phyloP scores from a whole-genome alignment of 1,139 yeast species.

The Eremothecium cymbalariae region DNA sequence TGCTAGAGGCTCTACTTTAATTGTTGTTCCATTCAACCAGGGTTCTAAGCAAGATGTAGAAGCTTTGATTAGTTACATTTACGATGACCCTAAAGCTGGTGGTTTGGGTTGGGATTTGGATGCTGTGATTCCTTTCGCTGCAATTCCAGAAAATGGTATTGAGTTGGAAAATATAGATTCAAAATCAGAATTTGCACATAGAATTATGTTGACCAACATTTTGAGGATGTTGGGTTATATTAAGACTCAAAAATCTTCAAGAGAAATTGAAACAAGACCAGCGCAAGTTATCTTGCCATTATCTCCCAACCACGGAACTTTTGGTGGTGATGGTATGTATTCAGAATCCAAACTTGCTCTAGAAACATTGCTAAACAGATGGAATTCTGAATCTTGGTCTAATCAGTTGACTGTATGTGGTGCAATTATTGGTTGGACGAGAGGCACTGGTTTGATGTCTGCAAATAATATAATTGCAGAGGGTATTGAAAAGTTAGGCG shows the following conservation, averaged over 20 bases:
- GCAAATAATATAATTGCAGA: conserved; percentile 96
- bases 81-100: conserved; percentile 70
- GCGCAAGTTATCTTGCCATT: conserved; percentile 95
- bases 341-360: conserved; percentile 93
- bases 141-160: conserved; percentile 96
- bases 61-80: conserved; percentile 75
- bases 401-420: conserved; percentile 93
- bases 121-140: conserved; percentile 94
- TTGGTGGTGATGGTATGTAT: conserved; percentile 95
- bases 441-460: conserved; percentile 98
- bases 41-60: conserved; percentile 93
- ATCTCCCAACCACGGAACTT: conserved; percentile 98
- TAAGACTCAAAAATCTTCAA: conserved; percentile 66
- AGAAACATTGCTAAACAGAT: conserved; percentile 95
- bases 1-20: conserved; percentile 81
- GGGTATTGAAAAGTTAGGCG: conserved; percentile 92
- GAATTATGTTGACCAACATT: conserved; percentile 94
- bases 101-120: conserved; percentile 98
- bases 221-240: conserved; percentile 87
- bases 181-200: conserved; percentile 93
- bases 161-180: conserved; percentile 91
- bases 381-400: conserved; percentile 97
- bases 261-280: conserved; percentile 86
- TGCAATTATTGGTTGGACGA: conserved; percentile 98
- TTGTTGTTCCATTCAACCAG: conserved; percentile 97